Evolutionary conservation across 2,329 filamentous ascomycete species (phyloP).

Genomic region (Helminthosporium solani): DNA sequence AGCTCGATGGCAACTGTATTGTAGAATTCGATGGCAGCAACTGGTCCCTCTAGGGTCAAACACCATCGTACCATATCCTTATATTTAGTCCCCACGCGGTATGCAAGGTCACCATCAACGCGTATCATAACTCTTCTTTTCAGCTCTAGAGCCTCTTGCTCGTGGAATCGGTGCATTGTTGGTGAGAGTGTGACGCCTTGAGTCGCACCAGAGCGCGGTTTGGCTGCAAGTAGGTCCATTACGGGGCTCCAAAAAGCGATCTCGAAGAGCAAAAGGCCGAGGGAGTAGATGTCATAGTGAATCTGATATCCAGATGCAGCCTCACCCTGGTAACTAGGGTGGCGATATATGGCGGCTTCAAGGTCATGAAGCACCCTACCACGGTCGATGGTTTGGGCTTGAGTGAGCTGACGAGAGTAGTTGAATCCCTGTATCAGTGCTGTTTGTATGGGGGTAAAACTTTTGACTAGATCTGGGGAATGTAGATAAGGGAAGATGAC

Average conservation of each 20-base stretch:
- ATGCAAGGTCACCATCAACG: conserved; percentile 8
- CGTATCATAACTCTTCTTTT: conserved; percentile 4
- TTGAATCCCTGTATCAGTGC: conserved; percentile 9
- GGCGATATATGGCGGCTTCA: conserved; percentile 9
- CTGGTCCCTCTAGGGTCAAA: conserved; percentile 3
- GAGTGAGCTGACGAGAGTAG: conserved; percentile 7
- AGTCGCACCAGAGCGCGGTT: background rate
- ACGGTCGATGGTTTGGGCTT: conserved; percentile 4
- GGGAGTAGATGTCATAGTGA: conserved; percentile 13
- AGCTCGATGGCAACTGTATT: conserved; percentile 7
- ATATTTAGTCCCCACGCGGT: conserved; percentile 10
- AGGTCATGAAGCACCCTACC: conserved; percentile 4
- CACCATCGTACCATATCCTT: conserved; percentile 9
- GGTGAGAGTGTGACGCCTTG: background rate
- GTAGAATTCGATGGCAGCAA: conserved; percentile 10
- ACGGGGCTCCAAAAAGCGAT: conserved; percentile 12
- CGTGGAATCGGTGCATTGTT: conserved; percentile 7
- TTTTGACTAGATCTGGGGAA: background rate
- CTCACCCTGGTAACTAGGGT: conserved; percentile 11
- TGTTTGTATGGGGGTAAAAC: conserved; percentile 1
- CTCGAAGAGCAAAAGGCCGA: conserved; percentile 15
- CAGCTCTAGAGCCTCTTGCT: conserved; percentile 6
- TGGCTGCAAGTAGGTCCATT: conserved; percentile 1
- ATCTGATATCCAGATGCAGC: conserved; percentile 8
- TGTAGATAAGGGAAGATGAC: conserved; percentile 7